Evolutionary conservation across 2,329 filamentous ascomycete species (phyloP).

Genomic region (Penicillium sp.): DNA sequence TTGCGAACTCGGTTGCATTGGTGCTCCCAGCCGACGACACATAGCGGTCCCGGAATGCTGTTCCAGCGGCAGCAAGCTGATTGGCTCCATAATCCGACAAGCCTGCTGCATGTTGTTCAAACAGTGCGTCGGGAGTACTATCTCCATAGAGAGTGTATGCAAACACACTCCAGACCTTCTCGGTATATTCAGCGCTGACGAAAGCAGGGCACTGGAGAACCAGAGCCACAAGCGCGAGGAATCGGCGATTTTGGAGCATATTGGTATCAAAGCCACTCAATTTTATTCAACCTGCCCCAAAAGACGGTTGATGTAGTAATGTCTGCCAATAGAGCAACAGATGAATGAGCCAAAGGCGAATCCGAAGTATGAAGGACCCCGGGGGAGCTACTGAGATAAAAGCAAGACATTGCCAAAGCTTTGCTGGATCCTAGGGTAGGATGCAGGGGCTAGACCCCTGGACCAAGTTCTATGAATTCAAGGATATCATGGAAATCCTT

Average conservation of each 20-base stretch:
- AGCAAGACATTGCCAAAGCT: not conserved
- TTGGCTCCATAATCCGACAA: slow-evolving; percentile 59
- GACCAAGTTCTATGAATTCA: slow-evolving; percentile 4
- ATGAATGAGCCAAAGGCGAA: not conserved
- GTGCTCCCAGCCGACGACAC: slow-evolving; percentile 35
- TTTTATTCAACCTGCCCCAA: not conserved
- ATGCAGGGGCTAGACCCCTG: slow-evolving; percentile 16
- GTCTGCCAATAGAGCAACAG: not conserved
- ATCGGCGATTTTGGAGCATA: slow-evolving; percentile 11
- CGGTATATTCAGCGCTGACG: slow-evolving; percentile 28
- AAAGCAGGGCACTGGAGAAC: slow-evolving; percentile 17
- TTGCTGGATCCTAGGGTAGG: not conserved
- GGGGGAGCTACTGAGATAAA: slow-evolving; percentile 2
- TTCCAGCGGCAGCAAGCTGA: slow-evolving; percentile 53
- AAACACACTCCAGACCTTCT: slow-evolving; percentile 51
- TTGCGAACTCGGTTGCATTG: slow-evolving; percentile 33
- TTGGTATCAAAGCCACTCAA: not conserved
- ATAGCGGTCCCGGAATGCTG: slow-evolving; percentile 56
- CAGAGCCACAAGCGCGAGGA: slow-evolving; percentile 12
- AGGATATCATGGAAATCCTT: slow-evolving; percentile 7
- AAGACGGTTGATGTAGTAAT: not conserved
- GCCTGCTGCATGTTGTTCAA: slow-evolving; percentile 26
- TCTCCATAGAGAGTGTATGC: slow-evolving; percentile 59
- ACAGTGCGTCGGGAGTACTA: slow-evolving; percentile 49
- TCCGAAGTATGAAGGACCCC: not conserved